These are phyloP conservation scores for Xylaria multiplex DNA, from an alignment of 2,329 filamentous ascomycete genomes.

Conservation along the genomic window DNA sequence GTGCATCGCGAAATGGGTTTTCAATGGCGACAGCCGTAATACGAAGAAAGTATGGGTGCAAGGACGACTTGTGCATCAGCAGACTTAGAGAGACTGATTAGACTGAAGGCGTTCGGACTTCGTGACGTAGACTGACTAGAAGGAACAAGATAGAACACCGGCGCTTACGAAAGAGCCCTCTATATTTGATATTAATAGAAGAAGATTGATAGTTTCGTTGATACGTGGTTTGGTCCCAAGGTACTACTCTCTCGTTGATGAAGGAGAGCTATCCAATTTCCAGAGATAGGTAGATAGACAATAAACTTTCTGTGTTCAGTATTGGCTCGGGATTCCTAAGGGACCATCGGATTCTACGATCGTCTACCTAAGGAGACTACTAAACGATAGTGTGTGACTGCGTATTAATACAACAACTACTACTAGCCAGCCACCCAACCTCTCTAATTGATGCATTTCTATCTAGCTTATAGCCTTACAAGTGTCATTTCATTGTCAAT, in stretches of 20 bases:
- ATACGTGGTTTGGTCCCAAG: too few relatives aligned
- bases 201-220: neutral
- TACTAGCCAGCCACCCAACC: too few relatives aligned
- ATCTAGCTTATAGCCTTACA: neutral
- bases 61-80: constrained; percentile 80
- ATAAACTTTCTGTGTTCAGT: too few relatives aligned
- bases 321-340: too few relatives aligned
- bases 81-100: constrained; percentile 34
- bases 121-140: neutral
- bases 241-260: too few relatives aligned
- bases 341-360: too few relatives aligned
- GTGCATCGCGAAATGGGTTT: constrained; percentile 91
- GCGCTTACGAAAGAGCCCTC: neutral
- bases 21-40: constrained; percentile 91
- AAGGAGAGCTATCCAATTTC: too few relatives aligned
- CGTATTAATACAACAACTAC: too few relatives aligned
- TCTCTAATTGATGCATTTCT: neutral
- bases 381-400: too few relatives aligned
- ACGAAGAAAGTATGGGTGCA: constrained; percentile 89
- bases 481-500: neutral
- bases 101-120: neutral
- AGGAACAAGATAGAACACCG: neutral
- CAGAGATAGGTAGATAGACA: too few relatives aligned
- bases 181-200: constrained; percentile 5
- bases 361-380: too few relatives aligned